A percentile compares a stretch with the other conserved stretches of the same genome.
These are phyloP conservation scores for Pyrenula massariospora DNA, from an alignment of 495 filamentous ascomycete species.

Conservation along the genomic window DNA sequence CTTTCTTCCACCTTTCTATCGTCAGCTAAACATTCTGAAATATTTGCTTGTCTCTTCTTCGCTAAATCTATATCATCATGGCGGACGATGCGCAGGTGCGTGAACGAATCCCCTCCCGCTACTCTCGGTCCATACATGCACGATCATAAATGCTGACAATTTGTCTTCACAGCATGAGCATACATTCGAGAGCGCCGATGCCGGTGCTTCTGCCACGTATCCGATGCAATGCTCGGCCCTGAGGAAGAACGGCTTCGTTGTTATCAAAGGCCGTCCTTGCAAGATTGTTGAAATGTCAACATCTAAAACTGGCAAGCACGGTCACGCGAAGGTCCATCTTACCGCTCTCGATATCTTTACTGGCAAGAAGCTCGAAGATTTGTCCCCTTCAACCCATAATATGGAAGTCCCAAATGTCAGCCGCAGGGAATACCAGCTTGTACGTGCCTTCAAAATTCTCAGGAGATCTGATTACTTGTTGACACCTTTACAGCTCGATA, in stretches of 20 bases:
- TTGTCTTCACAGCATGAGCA: conserved; percentile 57
- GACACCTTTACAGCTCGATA: conserved; percentile 53
- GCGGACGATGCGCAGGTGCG: conserved; percentile 35
- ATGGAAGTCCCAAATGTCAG: conserved; percentile 96
- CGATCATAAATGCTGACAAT: conserved; percentile 6
- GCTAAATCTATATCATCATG: conserved; percentile 28
- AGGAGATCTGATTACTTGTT: conserved; percentile 1
- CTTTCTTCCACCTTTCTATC: conserved; percentile 7
- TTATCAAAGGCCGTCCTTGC: conserved; percentile 97
- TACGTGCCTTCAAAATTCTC: conserved; percentile 33
- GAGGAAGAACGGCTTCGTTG: conserved; percentile 96
- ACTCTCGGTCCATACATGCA: conserved; percentile 2
- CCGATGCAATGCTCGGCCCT: conserved; percentile 99
- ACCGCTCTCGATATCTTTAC: conserved; percentile 98
- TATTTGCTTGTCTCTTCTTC: conserved; percentile 11
- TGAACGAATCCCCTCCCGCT: no score
- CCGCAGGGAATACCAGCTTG: conserved; percentile 86
- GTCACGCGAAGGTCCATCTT: conserved; percentile 99
- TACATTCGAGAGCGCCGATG: conserved; percentile 84
- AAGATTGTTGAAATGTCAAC: conserved; percentile 99
- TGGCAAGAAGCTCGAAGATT: conserved; percentile 97
- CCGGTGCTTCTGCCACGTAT: conserved; percentile 85
- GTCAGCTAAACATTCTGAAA: conserved; percentile 2
- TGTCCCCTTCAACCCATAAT: conserved; percentile 99
- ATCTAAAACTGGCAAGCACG: conserved; percentile 99